Evolutionary conservation across 352 stramenopile species (phyloP).

Genomic region (Pythium diclinum): DNA sequence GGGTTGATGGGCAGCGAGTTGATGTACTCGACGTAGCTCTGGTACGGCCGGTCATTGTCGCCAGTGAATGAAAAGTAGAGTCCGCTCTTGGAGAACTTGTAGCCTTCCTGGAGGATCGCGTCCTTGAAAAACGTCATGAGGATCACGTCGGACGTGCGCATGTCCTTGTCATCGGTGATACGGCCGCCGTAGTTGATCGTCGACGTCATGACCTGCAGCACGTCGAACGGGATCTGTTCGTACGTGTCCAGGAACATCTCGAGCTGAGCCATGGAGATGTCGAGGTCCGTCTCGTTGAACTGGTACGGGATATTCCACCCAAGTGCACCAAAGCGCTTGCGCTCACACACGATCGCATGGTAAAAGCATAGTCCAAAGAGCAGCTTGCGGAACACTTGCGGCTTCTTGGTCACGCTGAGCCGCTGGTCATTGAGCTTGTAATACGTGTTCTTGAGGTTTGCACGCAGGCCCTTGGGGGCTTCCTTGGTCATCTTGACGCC

Average conservation of each 20-base stretch:
- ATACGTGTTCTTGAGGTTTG: constrained; percentile 94
- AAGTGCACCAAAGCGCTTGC: constrained; percentile 92
- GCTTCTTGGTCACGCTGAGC: constrained; percentile 84
- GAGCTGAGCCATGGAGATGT: constrained; percentile 84
- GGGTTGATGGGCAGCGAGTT: constrained; percentile 89
- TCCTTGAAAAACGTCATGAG: constrained; percentile 88
- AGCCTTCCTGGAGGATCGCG: constrained; percentile 70
- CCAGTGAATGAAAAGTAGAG: constrained; percentile 85
- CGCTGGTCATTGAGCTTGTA: constrained; percentile 91
- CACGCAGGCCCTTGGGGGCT: constrained; percentile 90
- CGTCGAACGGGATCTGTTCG: constrained; percentile 80
- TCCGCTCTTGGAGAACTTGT: constrained; percentile 77
- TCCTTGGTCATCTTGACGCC: constrained; percentile 98
- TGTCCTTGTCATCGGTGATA: constrained; percentile 94
- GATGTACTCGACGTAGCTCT: constrained; percentile 93
- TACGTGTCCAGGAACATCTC: constrained; percentile 89
- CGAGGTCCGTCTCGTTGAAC: constrained; percentile 96
- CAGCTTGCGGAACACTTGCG: constrained; percentile 90
- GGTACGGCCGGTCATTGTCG: constrained; percentile 62
- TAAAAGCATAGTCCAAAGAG: constrained; percentile 92
- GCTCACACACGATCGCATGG: constrained; percentile 92
- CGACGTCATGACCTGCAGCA: constrained; percentile 92
- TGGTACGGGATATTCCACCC: constrained; percentile 97
- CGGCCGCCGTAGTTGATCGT: constrained; percentile 94
- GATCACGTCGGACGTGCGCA: constrained; percentile 89